A percentile compares a stretch with the other conserved stretches of the same genome.
Evolutionary conservation across 2,329 filamentous ascomycete species (phyloP).

Genomic region (Aspergillus alliaceus): DNA sequence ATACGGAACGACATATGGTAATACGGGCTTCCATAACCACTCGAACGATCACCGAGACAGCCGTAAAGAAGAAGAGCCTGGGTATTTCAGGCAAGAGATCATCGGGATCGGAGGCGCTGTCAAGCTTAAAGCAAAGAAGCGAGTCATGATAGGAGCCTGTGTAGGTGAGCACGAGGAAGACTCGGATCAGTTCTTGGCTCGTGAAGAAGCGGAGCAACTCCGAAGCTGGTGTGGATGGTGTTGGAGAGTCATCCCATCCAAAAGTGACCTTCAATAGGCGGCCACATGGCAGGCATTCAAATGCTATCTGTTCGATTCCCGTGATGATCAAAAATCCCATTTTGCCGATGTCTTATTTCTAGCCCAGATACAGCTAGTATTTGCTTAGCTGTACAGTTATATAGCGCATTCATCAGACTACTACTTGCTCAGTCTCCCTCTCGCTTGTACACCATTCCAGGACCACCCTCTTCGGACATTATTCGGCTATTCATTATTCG

Average conservation of each 20-base stretch:
- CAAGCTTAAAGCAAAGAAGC: slow-evolving; percentile 83
- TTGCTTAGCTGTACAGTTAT: too few species aligned
- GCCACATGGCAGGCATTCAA: too few species aligned
- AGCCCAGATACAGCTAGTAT: too few species aligned
- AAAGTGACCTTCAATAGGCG: slow-evolving; percentile 49
- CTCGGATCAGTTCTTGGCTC: slow-evolving; percentile 63
- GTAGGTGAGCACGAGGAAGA: slow-evolving; percentile 82
- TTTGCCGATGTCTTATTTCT: too few species aligned
- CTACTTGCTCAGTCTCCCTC: too few species aligned
- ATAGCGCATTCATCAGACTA: too few species aligned
- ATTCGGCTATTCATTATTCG: too few species aligned
- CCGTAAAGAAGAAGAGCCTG: slow-evolving; percentile 52
- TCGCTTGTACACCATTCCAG: too few species aligned
- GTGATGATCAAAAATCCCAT: too few species aligned
- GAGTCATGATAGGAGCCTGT: slow-evolving; percentile 76
- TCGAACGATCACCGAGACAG: slow-evolving; percentile 17
- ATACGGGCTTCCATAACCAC: slow-evolving; percentile 17
- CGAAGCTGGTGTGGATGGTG: slow-evolving; percentile 96
- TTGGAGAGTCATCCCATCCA: slow-evolving; percentile 68
- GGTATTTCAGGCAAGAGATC: slow-evolving; percentile 84
- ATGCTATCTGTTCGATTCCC: too few species aligned
- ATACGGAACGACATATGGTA: slow-evolving; percentile 12
- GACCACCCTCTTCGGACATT: too few species aligned
- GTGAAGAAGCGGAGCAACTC: slow-evolving; percentile 67
- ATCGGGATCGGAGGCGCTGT: slow-evolving; percentile 86